phyloP scores from a whole-genome alignment of 2,329 filamentous ascomycete genomes.

The Cladosporium sp. region DNA sequence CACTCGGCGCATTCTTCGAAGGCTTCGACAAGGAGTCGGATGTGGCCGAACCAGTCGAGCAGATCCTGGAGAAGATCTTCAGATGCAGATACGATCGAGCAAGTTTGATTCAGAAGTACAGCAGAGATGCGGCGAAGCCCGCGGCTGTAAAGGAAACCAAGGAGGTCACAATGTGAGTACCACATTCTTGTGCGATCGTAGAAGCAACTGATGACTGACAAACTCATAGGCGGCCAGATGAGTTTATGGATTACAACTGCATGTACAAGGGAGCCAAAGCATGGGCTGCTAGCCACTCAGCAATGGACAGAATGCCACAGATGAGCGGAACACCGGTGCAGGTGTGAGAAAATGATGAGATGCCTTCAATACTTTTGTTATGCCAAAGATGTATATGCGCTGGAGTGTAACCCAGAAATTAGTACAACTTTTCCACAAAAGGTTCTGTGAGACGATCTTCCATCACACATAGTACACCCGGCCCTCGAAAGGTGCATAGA shows the following conservation, averaged over 20 bases:
- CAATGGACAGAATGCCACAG: background rate
- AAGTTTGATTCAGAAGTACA: slow-evolving; percentile 46
- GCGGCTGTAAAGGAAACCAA: slow-evolving; percentile 40
- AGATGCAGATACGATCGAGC: slow-evolving; percentile 42
- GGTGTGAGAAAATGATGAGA: background rate
- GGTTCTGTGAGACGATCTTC: background rate
- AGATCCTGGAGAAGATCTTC: slow-evolving; percentile 31
- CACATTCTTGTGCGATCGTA: too few species aligned
- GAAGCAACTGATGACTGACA: slow-evolving; percentile 6
- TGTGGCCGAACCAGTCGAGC: slow-evolving; percentile 30
- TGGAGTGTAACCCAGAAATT: background rate
- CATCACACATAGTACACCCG: background rate
- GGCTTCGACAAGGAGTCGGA: slow-evolving; percentile 26
- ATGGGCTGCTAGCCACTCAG: slow-evolving; percentile 29
- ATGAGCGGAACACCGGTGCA: background rate
- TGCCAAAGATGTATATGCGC: background rate
- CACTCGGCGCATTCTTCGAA: slow-evolving; percentile 34
- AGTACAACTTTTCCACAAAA: background rate
- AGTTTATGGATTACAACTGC: slow-evolving; percentile 49
- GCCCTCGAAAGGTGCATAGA: slow-evolving; percentile 7
- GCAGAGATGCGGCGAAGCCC: slow-evolving; percentile 46
- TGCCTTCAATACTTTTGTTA: background rate
- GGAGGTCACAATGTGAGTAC: slow-evolving; percentile 39
- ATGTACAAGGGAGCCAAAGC: slow-evolving; percentile 41
- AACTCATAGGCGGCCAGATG: slow-evolving; percentile 32